Evolutionary conservation across 805 yeast species (phyloP).

Genomic region (Yamadazyma olivae): DNA sequence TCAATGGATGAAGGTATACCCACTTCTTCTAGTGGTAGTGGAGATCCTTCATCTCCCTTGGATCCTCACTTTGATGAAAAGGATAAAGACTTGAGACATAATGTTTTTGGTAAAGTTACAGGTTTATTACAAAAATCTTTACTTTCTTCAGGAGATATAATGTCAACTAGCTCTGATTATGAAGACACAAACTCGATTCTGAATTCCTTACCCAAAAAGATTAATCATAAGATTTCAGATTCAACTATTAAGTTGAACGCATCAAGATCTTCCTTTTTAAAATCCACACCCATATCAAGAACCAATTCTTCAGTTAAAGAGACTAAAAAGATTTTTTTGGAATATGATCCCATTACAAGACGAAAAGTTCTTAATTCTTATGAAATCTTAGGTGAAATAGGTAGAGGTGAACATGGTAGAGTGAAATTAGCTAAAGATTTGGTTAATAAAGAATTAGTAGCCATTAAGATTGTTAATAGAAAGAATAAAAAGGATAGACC

Average conservation of each 20-base stretch:
- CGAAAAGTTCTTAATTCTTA: constrained; percentile 84
- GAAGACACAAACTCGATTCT: neutral
- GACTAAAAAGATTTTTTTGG: constrained; percentile 73
- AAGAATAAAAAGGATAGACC: constrained; percentile 40
- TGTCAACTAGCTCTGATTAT: constrained; percentile 6
- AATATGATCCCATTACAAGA: constrained; percentile 83
- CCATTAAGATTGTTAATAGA: constrained; percentile 89
- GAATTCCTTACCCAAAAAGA: neutral
- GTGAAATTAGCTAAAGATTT: constrained; percentile 86
- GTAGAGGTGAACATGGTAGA: constrained; percentile 98
- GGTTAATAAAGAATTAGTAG: constrained; percentile 65
- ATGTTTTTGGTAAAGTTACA: constrained; percentile 30
- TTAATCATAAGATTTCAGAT: constrained; percentile 9
- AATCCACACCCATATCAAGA: constrained; percentile 10
- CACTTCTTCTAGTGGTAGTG: constrained; percentile 7
- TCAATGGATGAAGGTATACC: constrained; percentile 11
- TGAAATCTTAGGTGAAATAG: constrained; percentile 83
- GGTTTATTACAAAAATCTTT: constrained; percentile 27
- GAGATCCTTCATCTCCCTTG: constrained; percentile 3
- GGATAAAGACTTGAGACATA: constrained; percentile 17
- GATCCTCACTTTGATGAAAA: constrained; percentile 2
- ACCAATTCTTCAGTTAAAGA: constrained; percentile 61
- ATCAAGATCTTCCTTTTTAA: constrained; percentile 1
- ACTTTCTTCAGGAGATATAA: constrained; percentile 9
- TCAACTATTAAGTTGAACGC: constrained; percentile 7